These are phyloP conservation scores for Coniochaeta ligniaria DNA, from an alignment of 2,329 filamentous ascomycete genomes.

Conservation along the genomic window DNA sequence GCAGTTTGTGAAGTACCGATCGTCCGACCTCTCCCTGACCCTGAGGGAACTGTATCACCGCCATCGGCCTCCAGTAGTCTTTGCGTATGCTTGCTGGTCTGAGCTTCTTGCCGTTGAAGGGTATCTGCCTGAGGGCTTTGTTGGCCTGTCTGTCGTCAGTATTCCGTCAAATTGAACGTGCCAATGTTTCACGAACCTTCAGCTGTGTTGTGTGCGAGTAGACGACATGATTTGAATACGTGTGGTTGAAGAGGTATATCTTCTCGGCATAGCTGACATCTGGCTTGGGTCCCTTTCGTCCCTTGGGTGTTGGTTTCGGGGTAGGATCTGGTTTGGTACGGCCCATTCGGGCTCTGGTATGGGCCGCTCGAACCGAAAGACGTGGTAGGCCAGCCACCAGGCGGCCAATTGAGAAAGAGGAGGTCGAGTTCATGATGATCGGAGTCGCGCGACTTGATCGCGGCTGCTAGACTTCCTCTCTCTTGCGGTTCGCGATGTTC, in stretches of 20 bases:
- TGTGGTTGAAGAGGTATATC: constrained; percentile 49
- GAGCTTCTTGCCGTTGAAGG: constrained; percentile 62
- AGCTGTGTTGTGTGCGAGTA: constrained; percentile 41
- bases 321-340: constrained; percentile 14
- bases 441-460: not conserved
- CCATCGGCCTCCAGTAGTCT: constrained; percentile 60
- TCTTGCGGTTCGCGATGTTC: not conserved
- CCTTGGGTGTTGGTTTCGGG: constrained; percentile 15
- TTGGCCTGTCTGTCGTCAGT: constrained; percentile 13
- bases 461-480: not conserved
- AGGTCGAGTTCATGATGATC: constrained; percentile 2
- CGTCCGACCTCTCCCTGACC: constrained; percentile 47
- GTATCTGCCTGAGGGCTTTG: constrained; percentile 29
- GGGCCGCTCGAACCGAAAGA: constrained; percentile 30
- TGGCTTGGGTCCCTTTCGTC: constrained; percentile 8
- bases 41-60: constrained; percentile 48
- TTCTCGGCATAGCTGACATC: constrained; percentile 43
- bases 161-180: not conserved
- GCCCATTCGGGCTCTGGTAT: constrained; percentile 8
- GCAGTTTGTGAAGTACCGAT: constrained; percentile 54
- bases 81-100: constrained; percentile 56
- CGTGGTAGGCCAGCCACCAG: constrained; percentile 32
- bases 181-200: constrained; percentile 27
- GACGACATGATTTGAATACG: constrained; percentile 41
- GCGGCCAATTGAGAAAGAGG: constrained; percentile 16